These are phyloP conservation scores for Fusarium virguliforme DNA, from an alignment of 2,329 filamentous ascomycete genomes.

Conservation along the genomic window DNA sequence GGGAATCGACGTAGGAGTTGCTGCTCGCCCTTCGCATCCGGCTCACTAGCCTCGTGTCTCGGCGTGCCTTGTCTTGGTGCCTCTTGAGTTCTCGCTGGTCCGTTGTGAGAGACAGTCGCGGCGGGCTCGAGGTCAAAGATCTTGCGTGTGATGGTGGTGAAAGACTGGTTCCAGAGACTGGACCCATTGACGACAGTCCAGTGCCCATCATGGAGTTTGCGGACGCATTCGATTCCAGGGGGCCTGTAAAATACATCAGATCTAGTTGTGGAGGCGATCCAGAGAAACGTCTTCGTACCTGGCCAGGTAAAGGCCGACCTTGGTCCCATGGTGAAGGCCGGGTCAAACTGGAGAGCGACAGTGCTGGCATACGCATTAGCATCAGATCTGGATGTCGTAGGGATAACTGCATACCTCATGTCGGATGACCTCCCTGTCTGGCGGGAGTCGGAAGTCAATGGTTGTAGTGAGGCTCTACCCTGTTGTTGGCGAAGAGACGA, in stretches of 20 bases:
- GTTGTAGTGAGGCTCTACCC: constrained; percentile 25
- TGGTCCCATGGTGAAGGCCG: constrained; percentile 67
- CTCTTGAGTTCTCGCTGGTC: constrained; percentile 76
- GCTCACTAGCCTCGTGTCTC: constrained; percentile 69
- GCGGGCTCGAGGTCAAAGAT: constrained; percentile 73
- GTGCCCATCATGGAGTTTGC: constrained; percentile 60
- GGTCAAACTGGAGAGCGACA: constrained; percentile 68
- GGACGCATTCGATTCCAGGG: constrained; percentile 56
- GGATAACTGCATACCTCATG: constrained; percentile 45
- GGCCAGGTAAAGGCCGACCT: constrained; percentile 69
- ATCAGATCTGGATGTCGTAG: not conserved
- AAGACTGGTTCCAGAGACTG: constrained; percentile 66
- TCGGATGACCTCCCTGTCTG: constrained; percentile 36
- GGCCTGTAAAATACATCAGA: constrained; percentile 42
- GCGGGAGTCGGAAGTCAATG: constrained; percentile 32
- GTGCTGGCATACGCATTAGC: constrained; percentile 56
- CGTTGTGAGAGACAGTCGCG: constrained; percentile 67
- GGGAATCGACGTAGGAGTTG: constrained; percentile 61
- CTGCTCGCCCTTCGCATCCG: constrained; percentile 69
- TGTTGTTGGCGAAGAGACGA: constrained; percentile 41
- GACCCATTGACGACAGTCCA: constrained; percentile 64
- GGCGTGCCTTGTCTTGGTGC: constrained; percentile 72
- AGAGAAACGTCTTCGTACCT: constrained; percentile 54
- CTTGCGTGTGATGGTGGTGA: constrained; percentile 66
- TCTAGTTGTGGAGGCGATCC: not conserved